phyloP scores from a whole-genome alignment of 1,139 yeast species.

The Geotrichum histeridarum region DNA sequence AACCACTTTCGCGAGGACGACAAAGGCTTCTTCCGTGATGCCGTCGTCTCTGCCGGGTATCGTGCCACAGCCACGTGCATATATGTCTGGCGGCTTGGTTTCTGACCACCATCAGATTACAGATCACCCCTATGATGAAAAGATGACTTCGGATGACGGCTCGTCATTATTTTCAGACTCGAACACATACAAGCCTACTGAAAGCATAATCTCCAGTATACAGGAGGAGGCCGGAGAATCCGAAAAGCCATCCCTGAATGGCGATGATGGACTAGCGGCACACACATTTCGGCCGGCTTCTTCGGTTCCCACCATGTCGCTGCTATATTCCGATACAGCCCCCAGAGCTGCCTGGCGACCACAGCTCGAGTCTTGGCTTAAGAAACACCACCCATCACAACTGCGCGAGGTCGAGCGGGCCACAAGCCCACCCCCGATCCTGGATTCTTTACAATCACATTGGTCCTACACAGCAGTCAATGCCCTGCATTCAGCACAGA shows the following conservation, averaged over 20 bases:
- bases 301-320: conserved; percentile 20
- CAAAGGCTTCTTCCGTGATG: neutral
- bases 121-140: neutral
- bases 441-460: conserved; percentile 17
- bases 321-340: conserved; percentile 41
- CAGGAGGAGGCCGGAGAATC: conserved; percentile 2
- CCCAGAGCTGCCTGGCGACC: conserved; percentile 40
- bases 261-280: neutral
- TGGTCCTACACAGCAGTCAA: conserved; percentile 15
- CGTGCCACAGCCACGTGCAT: conserved; percentile 1
- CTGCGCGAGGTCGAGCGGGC: conserved; percentile 20
- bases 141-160: conserved; percentile 6
- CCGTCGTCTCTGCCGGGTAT: neutral
- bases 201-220: conserved; percentile 6
- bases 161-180: conserved; percentile 3
- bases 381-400: conserved; percentile 22
- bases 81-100: conserved; percentile 2
- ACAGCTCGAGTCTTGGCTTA: conserved; percentile 39
- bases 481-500: conserved; percentile 12
- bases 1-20: neutral
- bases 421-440: conserved; percentile 18
- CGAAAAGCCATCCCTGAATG: neutral
- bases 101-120: conserved; percentile 9
- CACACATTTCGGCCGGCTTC: conserved; percentile 6
- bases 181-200: neutral